Percentiles rank a stretch among this genome's conserved stretches.
Evolutionary conservation across 2,329 filamentous ascomycete species (phyloP).

Genomic region (Herpotrichia juniperi): DNA sequence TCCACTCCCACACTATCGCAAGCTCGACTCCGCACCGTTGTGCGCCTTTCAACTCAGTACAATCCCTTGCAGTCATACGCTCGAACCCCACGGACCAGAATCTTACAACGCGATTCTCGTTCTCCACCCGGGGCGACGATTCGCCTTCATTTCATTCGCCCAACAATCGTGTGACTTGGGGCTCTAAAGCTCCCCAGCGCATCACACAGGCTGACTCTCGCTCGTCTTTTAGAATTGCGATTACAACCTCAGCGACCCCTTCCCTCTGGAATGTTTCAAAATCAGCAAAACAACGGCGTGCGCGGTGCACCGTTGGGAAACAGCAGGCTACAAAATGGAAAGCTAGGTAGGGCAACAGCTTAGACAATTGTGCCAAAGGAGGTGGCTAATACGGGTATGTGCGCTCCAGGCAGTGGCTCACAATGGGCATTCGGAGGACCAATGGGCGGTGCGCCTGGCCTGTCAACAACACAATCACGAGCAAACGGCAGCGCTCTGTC

Average conservation of each 20-base stretch:
- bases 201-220: conserved; percentile 16
- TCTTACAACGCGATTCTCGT: conserved; percentile 2
- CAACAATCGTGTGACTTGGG: background rate
- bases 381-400: conserved; percentile 22
- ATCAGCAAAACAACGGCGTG: conserved; percentile 56
- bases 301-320: conserved; percentile 56
- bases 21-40: conserved; percentile 19
- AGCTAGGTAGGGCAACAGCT: conserved; percentile 53
- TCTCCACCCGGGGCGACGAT: conserved; percentile 4
- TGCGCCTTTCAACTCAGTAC: background rate
- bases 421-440: conserved; percentile 65
- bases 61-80: background rate
- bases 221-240: conserved; percentile 49
- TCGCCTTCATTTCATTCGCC: background rate
- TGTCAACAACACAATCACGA: conserved; percentile 58
- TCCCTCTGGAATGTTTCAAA: conserved; percentile 59
- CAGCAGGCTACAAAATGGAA: conserved; percentile 59
- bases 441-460: conserved; percentile 58
- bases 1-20: conserved; percentile 21
- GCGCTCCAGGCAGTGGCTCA: conserved; percentile 55
- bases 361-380: background rate
- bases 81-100: background rate
- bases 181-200: background rate
- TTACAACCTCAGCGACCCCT: conserved; percentile 60
- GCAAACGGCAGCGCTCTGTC: conserved; percentile 56